Evolutionary conservation across 768 basidiomycete genomes (phyloP), one percentile per base, ranked within the genome.

Genomic region (Agrocybe pediades): DNA sequence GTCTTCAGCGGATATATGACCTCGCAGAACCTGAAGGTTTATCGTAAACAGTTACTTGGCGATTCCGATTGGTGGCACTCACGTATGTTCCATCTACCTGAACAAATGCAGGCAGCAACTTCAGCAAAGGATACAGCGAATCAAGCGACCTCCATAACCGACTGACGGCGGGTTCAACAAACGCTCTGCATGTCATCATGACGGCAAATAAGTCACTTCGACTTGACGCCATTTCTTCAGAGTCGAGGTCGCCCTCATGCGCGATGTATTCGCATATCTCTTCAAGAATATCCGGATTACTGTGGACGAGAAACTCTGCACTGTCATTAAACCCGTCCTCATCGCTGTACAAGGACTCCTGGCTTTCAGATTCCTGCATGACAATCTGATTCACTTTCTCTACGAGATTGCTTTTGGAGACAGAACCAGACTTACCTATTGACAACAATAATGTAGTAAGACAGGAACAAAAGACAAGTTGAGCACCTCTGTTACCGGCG

Each of bases 131-230:
- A 49, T 68, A 67, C 7, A 74, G 51, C 7, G 67, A 70, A 23
- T 69, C 65, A 49, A 72, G 52, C 6, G 61, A 58, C 40, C 64
- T 56, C 72, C 72, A 74, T 26, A 71, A 57, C 26, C 64, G 33
- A 49, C 71, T 65, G 15, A 72, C 55, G 2, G 69, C 71, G 4
- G 69, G 72, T 49, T 68, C 65, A 40, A 69, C 53, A 44, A 71
- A 71, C 9, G 65, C 60, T 40, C 58, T 66, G 58, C 68, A 69
- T 15, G 68, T 68, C 43, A 67, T 46, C 5, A 71, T 70, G 27
- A 62, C 54, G 13, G 45, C 40, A 6, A 65, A 51, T 1, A 71
- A 54, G 42, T 58, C 58, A 41, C 47, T 50, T 45, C 62, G 58
- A 48, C 57, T 62, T 21, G 16, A 27, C 6, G 5, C 2, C n/a